Percentiles rank a stretch among this genome's conserved stretches.
These are phyloP conservation scores for Phytopythium chamaehyphon DNA, from an alignment of 352 stramenopile genomes.

Conservation along the genomic window DNA sequence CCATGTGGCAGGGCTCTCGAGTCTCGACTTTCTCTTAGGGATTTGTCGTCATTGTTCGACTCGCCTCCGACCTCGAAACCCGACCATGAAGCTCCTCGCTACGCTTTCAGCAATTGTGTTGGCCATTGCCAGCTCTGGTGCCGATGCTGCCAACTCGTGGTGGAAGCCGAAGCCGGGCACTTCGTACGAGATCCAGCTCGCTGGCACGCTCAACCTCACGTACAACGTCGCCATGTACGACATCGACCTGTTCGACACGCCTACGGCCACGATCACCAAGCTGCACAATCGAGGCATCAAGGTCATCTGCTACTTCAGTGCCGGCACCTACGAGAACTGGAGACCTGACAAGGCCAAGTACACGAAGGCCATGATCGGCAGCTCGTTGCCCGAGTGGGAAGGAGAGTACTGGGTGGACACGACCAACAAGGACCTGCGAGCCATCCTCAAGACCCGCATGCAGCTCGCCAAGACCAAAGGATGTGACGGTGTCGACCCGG, in stretches of 20 bases:
- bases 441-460: slow-evolving; percentile 41
- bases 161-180: slow-evolving; percentile 36
- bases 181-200: slow-evolving; percentile 38
- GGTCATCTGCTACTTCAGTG: slow-evolving; percentile 60
- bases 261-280: slow-evolving; percentile 18
- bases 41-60: slow-evolving; percentile 7
- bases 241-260: slow-evolving; percentile 37
- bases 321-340: slow-evolving; percentile 50
- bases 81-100: slow-evolving; percentile 5
- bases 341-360: slow-evolving; percentile 35
- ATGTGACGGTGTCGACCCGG: slow-evolving; percentile 50
- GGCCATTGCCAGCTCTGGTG: neutral
- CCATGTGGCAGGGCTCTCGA: no score
- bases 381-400: slow-evolving; percentile 23
- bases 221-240: slow-evolving; percentile 31
- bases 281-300: slow-evolving; percentile 23
- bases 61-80: neutral
- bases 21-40: no score
- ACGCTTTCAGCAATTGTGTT: neutral
- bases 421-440: slow-evolving; percentile 20
- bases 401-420: slow-evolving; percentile 40
- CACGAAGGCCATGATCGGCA: slow-evolving; percentile 28
- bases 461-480: slow-evolving; percentile 37
- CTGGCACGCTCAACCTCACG: slow-evolving; percentile 21
- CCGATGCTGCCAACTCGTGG: slow-evolving; percentile 6